Evolutionary conservation across 208 protist species (phyloP).

Genomic region (Sergeia podlipaevii): DNA sequence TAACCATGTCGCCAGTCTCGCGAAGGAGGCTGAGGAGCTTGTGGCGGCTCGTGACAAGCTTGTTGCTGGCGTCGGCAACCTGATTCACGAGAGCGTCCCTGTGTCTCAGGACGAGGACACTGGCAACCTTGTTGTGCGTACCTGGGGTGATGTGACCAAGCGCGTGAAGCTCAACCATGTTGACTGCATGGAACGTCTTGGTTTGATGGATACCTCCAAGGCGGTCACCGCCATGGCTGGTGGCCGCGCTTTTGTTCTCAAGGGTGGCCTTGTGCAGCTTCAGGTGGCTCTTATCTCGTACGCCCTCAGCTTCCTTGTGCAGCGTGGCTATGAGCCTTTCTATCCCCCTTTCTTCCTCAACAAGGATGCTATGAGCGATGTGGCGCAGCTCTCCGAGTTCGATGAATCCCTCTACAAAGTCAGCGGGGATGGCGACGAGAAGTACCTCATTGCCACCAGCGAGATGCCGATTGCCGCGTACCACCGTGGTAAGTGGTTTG

Average conservation of each 20-base stretch:
- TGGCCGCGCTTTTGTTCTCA: conserved; percentile 97
- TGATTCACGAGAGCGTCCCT: conserved; percentile 95
- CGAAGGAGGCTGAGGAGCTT: conserved; percentile 52
- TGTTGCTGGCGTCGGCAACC: conserved; percentile 93
- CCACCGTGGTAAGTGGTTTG: conserved; percentile 95
- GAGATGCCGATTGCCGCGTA: conserved; percentile 99
- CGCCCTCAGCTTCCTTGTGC: conserved; percentile 94
- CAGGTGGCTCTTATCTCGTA: conserved; percentile 98
- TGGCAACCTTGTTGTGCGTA: conserved; percentile 85
- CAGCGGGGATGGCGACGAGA: conserved; percentile 96
- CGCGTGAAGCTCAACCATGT: conserved; percentile 87
- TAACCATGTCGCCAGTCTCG: conserved; percentile 49
- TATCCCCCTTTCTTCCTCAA: conserved; percentile 99
- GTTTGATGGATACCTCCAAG: conserved; percentile 80
- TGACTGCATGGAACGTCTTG: conserved; percentile 92
- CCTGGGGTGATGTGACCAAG: conserved; percentile 80
- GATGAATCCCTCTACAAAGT: conserved; percentile 99
- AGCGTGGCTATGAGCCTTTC: conserved; percentile 93
- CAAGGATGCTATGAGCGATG: conserved; percentile 96
- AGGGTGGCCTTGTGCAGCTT: conserved; percentile 95
- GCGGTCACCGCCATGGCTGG: conserved; percentile 92
- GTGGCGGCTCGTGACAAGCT: conserved; percentile 71
- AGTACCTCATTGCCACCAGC: conserved; percentile 99
- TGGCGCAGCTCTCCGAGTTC: conserved; percentile 98
- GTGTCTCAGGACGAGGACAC: conserved; percentile 95